phyloP scores from a whole-genome alignment of 164 flowering plant genomes.

The Aristolochia contorta region DNA sequence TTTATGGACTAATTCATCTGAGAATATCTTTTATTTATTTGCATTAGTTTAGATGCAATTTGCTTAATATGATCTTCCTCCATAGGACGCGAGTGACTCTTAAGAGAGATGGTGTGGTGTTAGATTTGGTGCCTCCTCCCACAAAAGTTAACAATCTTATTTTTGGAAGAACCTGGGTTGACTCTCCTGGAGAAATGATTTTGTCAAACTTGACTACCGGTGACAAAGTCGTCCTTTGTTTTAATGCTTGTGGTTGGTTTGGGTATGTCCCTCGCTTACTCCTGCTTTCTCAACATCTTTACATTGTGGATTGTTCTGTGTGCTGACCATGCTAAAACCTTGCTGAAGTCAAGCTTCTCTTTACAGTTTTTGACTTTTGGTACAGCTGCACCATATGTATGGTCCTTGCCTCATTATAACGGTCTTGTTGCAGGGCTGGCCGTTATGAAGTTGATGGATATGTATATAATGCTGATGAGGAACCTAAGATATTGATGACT shows the following conservation, averaged over 20 bases:
- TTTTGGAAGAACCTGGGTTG: slow-evolving; percentile 87
- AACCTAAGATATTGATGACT: slow-evolving; percentile 80
- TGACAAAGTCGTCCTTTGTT: slow-evolving; percentile 39
- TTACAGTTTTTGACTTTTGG: not conserved
- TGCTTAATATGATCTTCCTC: not conserved
- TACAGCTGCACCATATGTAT: not conserved
- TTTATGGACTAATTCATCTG: too few species aligned
- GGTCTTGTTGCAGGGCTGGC: slow-evolving; percentile 46
- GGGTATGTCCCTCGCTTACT: slow-evolving; percentile 23
- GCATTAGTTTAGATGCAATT: too few species aligned
- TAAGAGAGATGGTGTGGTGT: slow-evolving; percentile 28
- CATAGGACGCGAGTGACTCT: slow-evolving; percentile 38
- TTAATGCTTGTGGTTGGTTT: slow-evolving; percentile 46
- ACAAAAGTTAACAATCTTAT: slow-evolving; percentile 77
- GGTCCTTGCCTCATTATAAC: not conserved
- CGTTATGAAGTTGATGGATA: slow-evolving; percentile 92
- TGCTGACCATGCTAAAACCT: too few species aligned
- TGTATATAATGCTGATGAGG: slow-evolving; percentile 65
- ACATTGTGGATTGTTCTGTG: not conserved
- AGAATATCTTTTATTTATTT: too few species aligned
- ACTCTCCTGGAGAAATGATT: slow-evolving; percentile 80
- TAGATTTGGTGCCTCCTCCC: slow-evolving; percentile 68
- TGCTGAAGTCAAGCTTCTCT: too few species aligned
- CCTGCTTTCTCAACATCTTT: not conserved
- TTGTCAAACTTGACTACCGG: slow-evolving; percentile 58